Conservation (phyloP, 352 stramenopile species). For the Globisporangium nunn region DNA sequence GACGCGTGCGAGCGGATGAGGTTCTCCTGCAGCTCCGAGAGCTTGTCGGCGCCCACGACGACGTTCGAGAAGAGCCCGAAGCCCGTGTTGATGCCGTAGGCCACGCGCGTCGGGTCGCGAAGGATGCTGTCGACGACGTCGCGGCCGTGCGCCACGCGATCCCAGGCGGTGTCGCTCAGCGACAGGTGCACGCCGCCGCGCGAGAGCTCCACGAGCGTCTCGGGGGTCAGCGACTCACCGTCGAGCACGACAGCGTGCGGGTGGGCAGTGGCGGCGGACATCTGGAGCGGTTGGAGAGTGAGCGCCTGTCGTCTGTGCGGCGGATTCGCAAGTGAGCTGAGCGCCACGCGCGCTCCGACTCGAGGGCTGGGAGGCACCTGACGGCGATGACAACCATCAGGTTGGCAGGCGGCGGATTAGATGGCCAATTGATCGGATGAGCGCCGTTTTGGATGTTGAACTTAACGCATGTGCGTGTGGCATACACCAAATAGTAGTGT, state of each 20-base stretch:
- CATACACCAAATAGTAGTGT: no score
- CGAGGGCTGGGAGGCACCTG: no score
- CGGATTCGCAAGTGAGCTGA: no score
- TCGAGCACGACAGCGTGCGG: constrained; percentile 33
- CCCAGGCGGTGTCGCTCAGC: constrained; percentile 63
- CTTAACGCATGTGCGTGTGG: no score
- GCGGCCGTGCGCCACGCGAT: constrained; percentile 57
- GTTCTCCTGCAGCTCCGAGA: constrained; percentile 83
- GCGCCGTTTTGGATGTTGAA: no score
- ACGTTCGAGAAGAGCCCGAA: constrained; percentile 90
- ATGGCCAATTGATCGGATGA: no score
- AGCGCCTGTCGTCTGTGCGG: no score
- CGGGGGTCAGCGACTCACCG: constrained; percentile 53
- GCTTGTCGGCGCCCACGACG: constrained; percentile 78
- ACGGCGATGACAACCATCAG: no score
- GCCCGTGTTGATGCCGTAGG: constrained; percentile 91
- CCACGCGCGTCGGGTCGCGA: constrained; percentile 64
- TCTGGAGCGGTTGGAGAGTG: no score
- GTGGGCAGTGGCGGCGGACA: no score
- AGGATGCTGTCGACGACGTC: constrained; percentile 87
- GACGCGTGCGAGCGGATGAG: constrained; percentile 77
- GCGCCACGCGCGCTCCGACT: no score
- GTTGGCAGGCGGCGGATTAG: no score
- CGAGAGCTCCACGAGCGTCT: constrained; percentile 68
- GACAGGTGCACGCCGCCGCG: constrained; percentile 48